Percentiles rank a stretch among this genome's conserved stretches.
Evolutionary conservation across 2,329 filamentous ascomycete genomes (phyloP).

Genomic region (Colletotrichum sp.): DNA sequence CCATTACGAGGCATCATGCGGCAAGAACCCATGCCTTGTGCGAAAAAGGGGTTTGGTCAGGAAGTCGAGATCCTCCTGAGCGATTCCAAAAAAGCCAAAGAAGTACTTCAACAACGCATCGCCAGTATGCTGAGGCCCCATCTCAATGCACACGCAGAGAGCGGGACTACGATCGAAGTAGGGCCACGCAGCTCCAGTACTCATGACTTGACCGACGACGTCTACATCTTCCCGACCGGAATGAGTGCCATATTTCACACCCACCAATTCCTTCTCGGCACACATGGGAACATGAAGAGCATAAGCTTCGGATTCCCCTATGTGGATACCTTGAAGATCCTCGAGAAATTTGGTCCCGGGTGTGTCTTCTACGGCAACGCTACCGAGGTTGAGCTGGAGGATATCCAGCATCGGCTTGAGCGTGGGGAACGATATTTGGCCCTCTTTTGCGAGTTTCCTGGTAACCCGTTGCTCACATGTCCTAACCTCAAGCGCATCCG

Average conservation of each 20-base stretch:
- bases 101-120: constrained; percentile 83
- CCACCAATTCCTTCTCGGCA: constrained; percentile 73
- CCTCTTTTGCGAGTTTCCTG: constrained; percentile 93
- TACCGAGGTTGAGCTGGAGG: constrained; percentile 77
- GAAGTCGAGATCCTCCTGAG: background rate
- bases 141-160: background rate
- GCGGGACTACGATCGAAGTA: background rate
- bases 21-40: no score
- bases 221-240: constrained; percentile 85
- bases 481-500: constrained; percentile 84
- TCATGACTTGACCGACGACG: constrained; percentile 61
- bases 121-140: constrained; percentile 62
- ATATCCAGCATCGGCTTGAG: constrained; percentile 74
- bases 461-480: constrained; percentile 85
- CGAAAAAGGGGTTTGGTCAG: background rate
- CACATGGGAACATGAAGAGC: constrained; percentile 71
- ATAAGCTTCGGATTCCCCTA: constrained; percentile 96
- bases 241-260: constrained; percentile 96
- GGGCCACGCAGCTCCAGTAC: background rate
- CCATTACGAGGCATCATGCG: background rate
- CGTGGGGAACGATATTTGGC: constrained; percentile 78
- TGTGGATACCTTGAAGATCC: constrained; percentile 92
- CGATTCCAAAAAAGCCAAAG: constrained; percentile 36
- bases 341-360: constrained; percentile 92
- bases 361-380: constrained; percentile 87